These are phyloP conservation scores for Holtermanniella nyarrowii DNA, from an alignment of 768 basidiomycete genomes.

Conservation along the genomic window DNA sequence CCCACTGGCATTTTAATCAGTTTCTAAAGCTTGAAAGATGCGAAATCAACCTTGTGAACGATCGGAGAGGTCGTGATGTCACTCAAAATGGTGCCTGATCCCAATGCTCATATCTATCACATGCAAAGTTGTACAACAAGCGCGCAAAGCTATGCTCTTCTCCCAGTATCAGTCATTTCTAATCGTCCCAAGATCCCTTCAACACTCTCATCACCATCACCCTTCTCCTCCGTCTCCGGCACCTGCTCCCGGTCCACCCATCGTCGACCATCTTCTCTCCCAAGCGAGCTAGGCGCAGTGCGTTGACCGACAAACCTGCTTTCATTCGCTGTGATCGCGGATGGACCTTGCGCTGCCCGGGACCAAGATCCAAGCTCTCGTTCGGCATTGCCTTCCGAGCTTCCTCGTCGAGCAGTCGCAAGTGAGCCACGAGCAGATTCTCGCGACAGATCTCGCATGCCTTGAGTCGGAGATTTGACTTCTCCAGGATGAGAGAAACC, in stretches of 20 bases:
- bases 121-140: neutral
- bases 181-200: neutral
- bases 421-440: neutral
- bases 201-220: neutral
- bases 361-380: neutral
- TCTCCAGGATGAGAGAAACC: conserved; percentile 38
- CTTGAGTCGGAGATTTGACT: neutral
- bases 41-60: too few species aligned
- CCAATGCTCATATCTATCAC: too few species aligned
- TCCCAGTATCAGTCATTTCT: neutral
- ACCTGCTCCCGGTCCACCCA: neutral
- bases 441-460: neutral
- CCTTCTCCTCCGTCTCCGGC: neutral
- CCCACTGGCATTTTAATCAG: too few species aligned
- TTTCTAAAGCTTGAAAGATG: too few species aligned
- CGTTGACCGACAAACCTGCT: neutral
- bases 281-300: neutral
- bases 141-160: neutral
- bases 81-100: too few species aligned
- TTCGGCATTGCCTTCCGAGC: neutral
- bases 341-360: neutral
- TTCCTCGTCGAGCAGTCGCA: neutral
- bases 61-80: too few species aligned
- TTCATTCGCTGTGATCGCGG: neutral
- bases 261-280: neutral